Percentiles rank a stretch among this genome's conserved stretches.
These are phyloP conservation scores for Ophiostoma sp. DNA, from an alignment of 2,329 filamentous ascomycete species.

Conservation along the genomic window DNA sequence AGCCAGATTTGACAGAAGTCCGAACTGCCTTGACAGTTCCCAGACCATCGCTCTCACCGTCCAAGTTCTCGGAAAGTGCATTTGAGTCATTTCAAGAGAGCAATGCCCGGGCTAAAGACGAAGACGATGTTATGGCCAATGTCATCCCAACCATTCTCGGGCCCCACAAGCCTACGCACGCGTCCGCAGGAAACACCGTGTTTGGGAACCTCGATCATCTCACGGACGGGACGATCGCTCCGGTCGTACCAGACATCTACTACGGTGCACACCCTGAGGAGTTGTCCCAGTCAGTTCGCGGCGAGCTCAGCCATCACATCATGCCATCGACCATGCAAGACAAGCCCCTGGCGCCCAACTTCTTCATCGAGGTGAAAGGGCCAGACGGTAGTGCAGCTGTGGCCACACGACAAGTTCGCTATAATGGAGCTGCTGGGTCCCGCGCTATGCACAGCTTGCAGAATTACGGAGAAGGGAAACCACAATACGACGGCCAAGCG, in stretches of 20 bases:
- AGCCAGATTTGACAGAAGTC: too few species aligned
- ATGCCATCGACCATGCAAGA: neutral
- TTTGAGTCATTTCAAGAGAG: too few species aligned
- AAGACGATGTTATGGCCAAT: too few species aligned
- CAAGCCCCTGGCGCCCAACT: neutral
- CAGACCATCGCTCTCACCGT: too few species aligned
- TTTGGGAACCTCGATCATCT: neutral
- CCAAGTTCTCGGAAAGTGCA: too few species aligned
- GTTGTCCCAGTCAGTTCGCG: neutral
- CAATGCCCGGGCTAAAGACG: too few species aligned
- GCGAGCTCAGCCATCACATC: neutral
- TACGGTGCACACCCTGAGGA: neutral
- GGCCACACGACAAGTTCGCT: too few species aligned
- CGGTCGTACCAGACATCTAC: neutral
- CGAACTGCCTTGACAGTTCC: too few species aligned
- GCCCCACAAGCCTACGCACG: too few species aligned
- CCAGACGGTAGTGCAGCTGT: neutral
- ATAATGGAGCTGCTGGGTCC: neutral
- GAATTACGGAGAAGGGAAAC: neutral
- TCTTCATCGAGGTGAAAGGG: neutral
- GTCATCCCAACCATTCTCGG: too few species aligned
- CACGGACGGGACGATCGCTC: neutral
- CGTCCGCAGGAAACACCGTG: too few species aligned
- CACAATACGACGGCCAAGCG: neutral
- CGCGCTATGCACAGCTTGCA: neutral